A percentile compares a stretch with the other conserved stretches of the same genome.
These are phyloP conservation scores for Boletus coccyginus DNA, from an alignment of 768 basidiomycete genomes.

Conservation along the genomic window DNA sequence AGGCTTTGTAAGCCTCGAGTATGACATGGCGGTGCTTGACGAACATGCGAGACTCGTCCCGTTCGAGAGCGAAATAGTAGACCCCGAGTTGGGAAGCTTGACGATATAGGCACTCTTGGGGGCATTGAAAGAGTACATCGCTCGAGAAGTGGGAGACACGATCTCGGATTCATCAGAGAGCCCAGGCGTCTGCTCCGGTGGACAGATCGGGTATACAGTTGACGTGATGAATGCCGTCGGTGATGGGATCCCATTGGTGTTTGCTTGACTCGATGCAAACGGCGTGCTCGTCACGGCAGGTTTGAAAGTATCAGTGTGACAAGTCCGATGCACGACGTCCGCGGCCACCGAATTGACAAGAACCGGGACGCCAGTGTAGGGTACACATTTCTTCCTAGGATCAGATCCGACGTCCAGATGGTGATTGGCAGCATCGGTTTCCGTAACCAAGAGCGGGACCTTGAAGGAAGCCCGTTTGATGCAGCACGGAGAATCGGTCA, in stretches of 20 bases:
- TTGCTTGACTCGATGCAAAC: not conserved
- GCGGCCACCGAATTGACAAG: not conserved
- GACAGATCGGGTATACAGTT: not conserved
- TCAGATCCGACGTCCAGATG: not conserved
- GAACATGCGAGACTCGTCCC: not conserved
- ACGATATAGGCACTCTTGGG: slow-evolving; percentile 6
- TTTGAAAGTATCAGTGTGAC: slow-evolving; percentile 5
- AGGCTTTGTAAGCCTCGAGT: not conserved
- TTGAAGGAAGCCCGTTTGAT: slow-evolving; percentile 6
- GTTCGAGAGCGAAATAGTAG: not conserved
- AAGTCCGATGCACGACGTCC: not conserved
- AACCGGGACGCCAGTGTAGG: not conserved
- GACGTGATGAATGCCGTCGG: not conserved
- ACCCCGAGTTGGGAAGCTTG: slow-evolving; percentile 12
- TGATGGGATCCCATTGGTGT: not conserved
- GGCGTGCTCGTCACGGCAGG: slow-evolving; percentile 21
- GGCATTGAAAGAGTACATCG: slow-evolving; percentile 1
- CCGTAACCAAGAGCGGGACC: slow-evolving; percentile 2
- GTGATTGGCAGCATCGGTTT: not conserved
- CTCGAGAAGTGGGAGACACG: slow-evolving; percentile 5
- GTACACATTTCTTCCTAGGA: not conserved
- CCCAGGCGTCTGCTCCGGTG: not conserved
- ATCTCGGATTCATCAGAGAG: not conserved
- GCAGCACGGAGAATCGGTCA: slow-evolving; percentile 20
- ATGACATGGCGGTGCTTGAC: not conserved